These are phyloP conservation scores for Chiua virens DNA, from an alignment of 768 basidiomycete genomes.

Conservation along the genomic window DNA sequence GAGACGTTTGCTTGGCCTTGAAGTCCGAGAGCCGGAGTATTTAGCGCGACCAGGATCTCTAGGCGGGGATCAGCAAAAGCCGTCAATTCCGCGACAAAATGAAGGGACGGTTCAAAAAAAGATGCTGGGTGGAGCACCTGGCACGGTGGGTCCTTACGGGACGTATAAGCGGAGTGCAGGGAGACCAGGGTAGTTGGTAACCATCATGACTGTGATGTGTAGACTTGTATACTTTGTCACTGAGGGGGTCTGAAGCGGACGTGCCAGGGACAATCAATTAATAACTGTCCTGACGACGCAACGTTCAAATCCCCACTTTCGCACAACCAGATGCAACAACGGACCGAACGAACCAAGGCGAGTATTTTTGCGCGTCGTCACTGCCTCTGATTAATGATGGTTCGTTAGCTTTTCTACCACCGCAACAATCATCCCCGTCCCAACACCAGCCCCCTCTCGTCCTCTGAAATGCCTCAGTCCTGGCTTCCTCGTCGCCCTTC, in stretches of 20 bases:
- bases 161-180: conserved; percentile 38
- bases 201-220: too few relatives aligned
- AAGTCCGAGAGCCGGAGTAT: conserved; percentile 26
- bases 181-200: conserved; percentile 10
- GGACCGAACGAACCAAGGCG: conserved; percentile 26
- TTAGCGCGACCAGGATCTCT: not conserved
- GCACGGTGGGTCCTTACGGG: conserved; percentile 44
- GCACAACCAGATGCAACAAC: conserved; percentile 3
- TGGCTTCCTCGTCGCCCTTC: conserved; percentile 26
- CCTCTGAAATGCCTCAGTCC: conserved; percentile 20
- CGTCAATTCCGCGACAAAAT: conserved; percentile 10
- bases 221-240: too few relatives aligned
- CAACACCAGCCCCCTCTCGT: not conserved
- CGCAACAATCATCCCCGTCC: conserved; percentile 2
- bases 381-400: conserved; percentile 21
- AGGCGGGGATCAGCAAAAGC: conserved; percentile 13
- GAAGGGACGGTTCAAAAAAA: conserved; percentile 21
- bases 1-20: conserved; percentile 64
- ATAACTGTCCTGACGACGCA: too few relatives aligned
- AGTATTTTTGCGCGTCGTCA: conserved; percentile 10
- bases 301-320: too few relatives aligned
- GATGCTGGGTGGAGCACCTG: conserved; percentile 34
- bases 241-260: too few relatives aligned
- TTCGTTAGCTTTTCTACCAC: conserved; percentile 15
- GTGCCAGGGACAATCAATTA: too few relatives aligned